Evolutionary conservation across 371 early-diverging fungal genomes (phyloP).

Genomic region (Mucor mucedo): DNA sequence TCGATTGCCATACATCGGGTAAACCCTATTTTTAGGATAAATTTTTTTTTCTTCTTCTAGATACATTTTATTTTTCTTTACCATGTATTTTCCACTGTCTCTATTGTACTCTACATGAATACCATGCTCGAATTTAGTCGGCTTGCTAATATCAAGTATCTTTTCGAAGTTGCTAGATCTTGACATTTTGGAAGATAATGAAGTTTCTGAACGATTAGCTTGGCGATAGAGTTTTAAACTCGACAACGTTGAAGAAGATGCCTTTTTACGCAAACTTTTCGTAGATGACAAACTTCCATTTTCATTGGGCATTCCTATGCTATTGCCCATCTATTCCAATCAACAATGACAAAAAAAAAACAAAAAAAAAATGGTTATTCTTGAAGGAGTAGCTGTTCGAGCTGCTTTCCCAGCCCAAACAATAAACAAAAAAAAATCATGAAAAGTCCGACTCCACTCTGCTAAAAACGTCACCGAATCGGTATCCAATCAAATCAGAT

Average conservation of each 20-base stretch:
- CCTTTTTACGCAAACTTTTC: conserved; percentile 42
- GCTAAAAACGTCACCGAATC: too few relatives aligned
- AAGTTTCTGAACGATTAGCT: conserved; percentile 41
- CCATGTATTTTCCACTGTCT: conserved; percentile 68
- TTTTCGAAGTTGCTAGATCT: conserved; percentile 48
- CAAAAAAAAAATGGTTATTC: conserved; percentile 5
- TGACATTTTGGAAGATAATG: conserved; percentile 49
- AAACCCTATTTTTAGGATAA: conserved; percentile 48
- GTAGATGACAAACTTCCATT: conserved; percentile 40
- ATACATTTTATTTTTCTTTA: conserved; percentile 18
- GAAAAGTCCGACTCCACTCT: too few relatives aligned
- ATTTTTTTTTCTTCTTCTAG: not conserved
- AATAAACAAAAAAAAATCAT: too few relatives aligned
- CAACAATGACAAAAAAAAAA: not conserved
- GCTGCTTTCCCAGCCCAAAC: too few relatives aligned
- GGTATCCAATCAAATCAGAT: too few relatives aligned
- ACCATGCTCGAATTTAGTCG: conserved; percentile 70
- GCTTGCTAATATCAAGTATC: conserved; percentile 65
- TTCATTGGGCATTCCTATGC: conserved; percentile 31
- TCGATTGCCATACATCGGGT: conserved; percentile 69
- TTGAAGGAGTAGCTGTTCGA: not conserved
- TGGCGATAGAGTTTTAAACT: conserved; percentile 48
- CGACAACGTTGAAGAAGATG: conserved; percentile 48
- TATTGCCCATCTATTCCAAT: conserved; percentile 33
- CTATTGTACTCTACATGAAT: conserved; percentile 71